A percentile compares a stretch with the other conserved stretches of the same genome.
Evolutionary conservation across 768 basidiomycete species (phyloP).

Genomic region (Imleria badia): DNA sequence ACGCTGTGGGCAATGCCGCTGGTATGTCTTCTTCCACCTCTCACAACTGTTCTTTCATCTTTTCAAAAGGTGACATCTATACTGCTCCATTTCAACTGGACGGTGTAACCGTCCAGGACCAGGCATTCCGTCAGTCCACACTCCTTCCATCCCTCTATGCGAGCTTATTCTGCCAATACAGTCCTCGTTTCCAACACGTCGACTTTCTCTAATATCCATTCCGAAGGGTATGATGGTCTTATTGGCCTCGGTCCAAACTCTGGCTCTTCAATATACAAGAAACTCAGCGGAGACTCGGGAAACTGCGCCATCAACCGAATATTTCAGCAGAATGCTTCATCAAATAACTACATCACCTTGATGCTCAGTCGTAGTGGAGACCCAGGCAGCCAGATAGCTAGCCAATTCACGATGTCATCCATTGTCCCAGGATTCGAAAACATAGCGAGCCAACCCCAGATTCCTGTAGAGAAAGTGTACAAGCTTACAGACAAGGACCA

Average conservation of each 20-base stretch:
- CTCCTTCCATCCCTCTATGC: background rate
- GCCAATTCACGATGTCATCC: slow-evolving; percentile 71
- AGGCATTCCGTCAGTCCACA: slow-evolving; percentile 59
- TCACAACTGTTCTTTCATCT: background rate
- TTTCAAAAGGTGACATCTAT: slow-evolving; percentile 52
- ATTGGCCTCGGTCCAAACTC: slow-evolving; percentile 78
- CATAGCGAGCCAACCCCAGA: slow-evolving; percentile 59
- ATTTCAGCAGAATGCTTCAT: slow-evolving; percentile 56
- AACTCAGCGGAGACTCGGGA: slow-evolving; percentile 47
- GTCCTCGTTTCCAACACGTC: slow-evolving; percentile 65
- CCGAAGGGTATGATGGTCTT: slow-evolving; percentile 68
- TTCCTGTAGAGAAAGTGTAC: slow-evolving; percentile 65
- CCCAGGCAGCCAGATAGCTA: slow-evolving; percentile 46
- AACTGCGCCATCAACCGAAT: slow-evolving; percentile 64
- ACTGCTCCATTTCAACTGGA: slow-evolving; percentile 53
- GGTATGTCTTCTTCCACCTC: slow-evolving; percentile 38
- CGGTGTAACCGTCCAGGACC: slow-evolving; percentile 56
- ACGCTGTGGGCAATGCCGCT: slow-evolving; percentile 66
- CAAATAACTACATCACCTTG: slow-evolving; percentile 65
- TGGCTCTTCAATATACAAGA: slow-evolving; percentile 62
- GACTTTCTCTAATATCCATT: slow-evolving; percentile 60
- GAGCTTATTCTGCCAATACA: slow-evolving; percentile 24
- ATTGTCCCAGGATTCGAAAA: slow-evolving; percentile 59
- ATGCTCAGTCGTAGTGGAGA: slow-evolving; percentile 62
- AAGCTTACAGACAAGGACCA: slow-evolving; percentile 62